These are phyloP conservation scores for Plenodomus lindquistii DNA, from an alignment of 2,329 filamentous ascomycete species.

Conservation along the genomic window DNA sequence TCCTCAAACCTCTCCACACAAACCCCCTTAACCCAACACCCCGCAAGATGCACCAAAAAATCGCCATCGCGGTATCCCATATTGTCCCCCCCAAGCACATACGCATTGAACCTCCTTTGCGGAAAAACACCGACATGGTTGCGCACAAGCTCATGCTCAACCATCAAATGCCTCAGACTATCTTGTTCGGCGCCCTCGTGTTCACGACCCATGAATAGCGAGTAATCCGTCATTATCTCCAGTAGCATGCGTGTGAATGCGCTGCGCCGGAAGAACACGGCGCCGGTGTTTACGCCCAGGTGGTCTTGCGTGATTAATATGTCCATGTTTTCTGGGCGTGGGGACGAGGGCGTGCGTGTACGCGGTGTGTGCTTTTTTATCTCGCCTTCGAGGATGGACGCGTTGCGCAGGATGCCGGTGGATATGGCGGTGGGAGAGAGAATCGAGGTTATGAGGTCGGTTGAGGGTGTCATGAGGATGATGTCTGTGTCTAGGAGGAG, in stretches of 20 bases:
- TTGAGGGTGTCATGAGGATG: constrained; percentile 45
- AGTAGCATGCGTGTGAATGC: constrained; percentile 44
- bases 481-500: constrained; percentile 50
- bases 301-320: constrained; percentile 48
- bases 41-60: constrained; percentile 47
- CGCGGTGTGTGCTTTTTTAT: constrained; percentile 32
- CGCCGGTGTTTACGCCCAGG: constrained; percentile 47
- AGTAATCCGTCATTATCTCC: constrained; percentile 47
- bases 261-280: constrained; percentile 45
- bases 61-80: constrained; percentile 48
- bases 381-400: constrained; percentile 32
- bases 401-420: constrained; percentile 29
- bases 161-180: constrained; percentile 40
- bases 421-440: constrained; percentile 40
- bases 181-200: constrained; percentile 44
- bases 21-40: constrained; percentile 44
- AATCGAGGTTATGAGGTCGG: constrained; percentile 37
- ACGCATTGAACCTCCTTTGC: constrained; percentile 46
- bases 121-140: constrained; percentile 44
- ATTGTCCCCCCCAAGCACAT: constrained; percentile 38
- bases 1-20: constrained; percentile 43
- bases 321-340: constrained; percentile 41
- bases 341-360: constrained; percentile 32
- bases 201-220: constrained; percentile 39
- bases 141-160: constrained; percentile 43